Conservation (phyloP, 2,329 filamentous ascomycete species). For the Ascochyta lentis region DNA sequence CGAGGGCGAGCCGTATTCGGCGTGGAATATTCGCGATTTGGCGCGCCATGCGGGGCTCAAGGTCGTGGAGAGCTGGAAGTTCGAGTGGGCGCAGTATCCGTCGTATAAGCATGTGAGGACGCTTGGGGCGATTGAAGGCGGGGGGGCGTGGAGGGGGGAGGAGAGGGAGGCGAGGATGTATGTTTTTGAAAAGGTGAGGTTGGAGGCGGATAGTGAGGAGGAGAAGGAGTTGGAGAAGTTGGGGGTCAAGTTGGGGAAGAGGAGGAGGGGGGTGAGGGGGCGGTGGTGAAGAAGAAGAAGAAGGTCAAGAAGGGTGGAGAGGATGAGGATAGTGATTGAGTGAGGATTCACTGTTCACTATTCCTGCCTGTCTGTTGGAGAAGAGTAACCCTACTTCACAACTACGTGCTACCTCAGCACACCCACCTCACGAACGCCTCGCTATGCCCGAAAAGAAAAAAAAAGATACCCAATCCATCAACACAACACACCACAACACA, state of each 20-base stretch:
- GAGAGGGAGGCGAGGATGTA: slow-evolving; percentile 55
- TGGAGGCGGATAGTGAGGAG: slow-evolving; percentile 32
- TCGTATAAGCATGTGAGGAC: slow-evolving; percentile 78
- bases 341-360: neutral
- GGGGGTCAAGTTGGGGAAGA: slow-evolving; percentile 20
- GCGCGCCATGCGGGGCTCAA: slow-evolving; percentile 77
- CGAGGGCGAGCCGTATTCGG: slow-evolving; percentile 89
- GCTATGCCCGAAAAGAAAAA: slow-evolving; percentile 11
- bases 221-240: slow-evolving; percentile 29
- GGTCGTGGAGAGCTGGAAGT: slow-evolving; percentile 73
- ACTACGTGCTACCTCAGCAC: neutral
- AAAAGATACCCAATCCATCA: neutral
- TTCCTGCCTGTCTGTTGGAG: neutral
- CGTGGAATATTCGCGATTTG: slow-evolving; percentile 93
- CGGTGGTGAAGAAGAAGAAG: slow-evolving; percentile 11
- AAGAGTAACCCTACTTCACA: neutral
- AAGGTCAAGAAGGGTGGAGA: slow-evolving; percentile 18
- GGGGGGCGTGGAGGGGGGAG: slow-evolving; percentile 58
- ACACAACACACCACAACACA: neutral
- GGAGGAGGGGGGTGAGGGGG: slow-evolving; percentile 8
- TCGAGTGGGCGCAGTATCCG: slow-evolving; percentile 71
- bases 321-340: slow-evolving; percentile 25
- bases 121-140: slow-evolving; percentile 62
- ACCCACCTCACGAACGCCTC: slow-evolving; percentile 2
- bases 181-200: slow-evolving; percentile 52